Conservation (phyloP, 768 basidiomycete genomes). For the Termitomyces sp. region DNA sequence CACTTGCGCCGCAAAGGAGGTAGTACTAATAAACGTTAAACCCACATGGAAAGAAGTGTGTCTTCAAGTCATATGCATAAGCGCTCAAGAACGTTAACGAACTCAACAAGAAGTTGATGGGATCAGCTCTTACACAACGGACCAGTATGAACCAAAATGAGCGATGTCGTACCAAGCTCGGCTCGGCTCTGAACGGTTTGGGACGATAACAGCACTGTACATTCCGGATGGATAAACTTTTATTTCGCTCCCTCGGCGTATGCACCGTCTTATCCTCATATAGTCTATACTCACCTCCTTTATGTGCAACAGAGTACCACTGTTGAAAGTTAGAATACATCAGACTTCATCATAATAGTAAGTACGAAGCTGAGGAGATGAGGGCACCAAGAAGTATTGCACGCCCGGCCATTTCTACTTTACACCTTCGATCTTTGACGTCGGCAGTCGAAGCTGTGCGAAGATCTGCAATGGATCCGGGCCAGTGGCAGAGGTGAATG, state of each 20-base stretch:
- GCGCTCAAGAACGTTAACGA: neutral
- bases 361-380: too few relatives aligned
- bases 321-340: neutral
- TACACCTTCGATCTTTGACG: neutral
- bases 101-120: slow-evolving; percentile 1
- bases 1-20: slow-evolving; percentile 4
- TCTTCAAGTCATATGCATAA: neutral
- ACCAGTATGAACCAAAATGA: neutral
- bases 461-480: neutral
- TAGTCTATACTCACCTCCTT: neutral
- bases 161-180: neutral
- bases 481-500: neutral
- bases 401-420: neutral
- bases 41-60: neutral
- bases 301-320: neutral
- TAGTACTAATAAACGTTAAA: neutral
- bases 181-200: too few relatives aligned
- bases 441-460: neutral
- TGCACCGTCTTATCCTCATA: neutral
- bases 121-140: too few relatives aligned
- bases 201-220: too few relatives aligned
- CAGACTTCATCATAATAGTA: too few relatives aligned
- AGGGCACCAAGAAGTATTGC: too few relatives aligned
- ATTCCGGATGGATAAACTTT: neutral
- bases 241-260: neutral